A percentile compares a stretch with the other conserved stretches of the same genome.
Evolutionary conservation across 192 early-diverging fungal genomes (phyloP).

Genomic region (Coemansia erecta): DNA sequence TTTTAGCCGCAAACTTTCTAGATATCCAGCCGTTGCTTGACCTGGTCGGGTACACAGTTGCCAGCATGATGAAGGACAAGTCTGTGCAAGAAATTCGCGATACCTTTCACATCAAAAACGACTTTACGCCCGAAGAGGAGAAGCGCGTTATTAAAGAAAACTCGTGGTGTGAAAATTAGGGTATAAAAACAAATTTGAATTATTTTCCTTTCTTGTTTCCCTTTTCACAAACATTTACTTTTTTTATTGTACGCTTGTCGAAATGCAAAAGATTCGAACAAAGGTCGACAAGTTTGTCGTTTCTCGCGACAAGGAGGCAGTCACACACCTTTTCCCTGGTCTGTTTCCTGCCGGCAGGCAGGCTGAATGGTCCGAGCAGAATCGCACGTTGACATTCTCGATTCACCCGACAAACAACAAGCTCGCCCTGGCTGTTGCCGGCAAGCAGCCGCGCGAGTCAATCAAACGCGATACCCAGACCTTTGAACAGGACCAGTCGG

Average conservation of each 20-base stretch:
- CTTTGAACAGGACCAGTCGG: conserved; percentile 32
- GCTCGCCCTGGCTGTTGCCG: conserved; percentile 25
- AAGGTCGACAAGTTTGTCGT: conserved; percentile 26
- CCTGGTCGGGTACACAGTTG: conserved; percentile 78
- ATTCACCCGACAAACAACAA: conserved; percentile 25
- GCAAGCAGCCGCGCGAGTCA: conserved; percentile 25
- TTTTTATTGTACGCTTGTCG: neutral
- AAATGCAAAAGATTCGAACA: conserved; percentile 13
- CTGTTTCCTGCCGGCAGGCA: conserved; percentile 29
- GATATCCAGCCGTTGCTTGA: conserved; percentile 71
- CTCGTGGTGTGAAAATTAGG: conserved; percentile 58
- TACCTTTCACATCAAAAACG: conserved; percentile 66
- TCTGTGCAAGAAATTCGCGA: conserved; percentile 83
- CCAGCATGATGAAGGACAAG: conserved; percentile 87
- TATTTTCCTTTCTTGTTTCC: neutral
- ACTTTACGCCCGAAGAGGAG: conserved; percentile 74
- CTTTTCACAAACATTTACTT: conserved; percentile 3
- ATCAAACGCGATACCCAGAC: neutral
- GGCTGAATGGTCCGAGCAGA: conserved; percentile 31
- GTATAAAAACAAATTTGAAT: no score
- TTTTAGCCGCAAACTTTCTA: conserved; percentile 86
- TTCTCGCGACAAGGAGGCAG: conserved; percentile 23
- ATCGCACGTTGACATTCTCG: conserved; percentile 32
- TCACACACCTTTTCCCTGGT: conserved; percentile 16
- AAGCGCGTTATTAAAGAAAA: conserved; percentile 62